Evolutionary conservation across 192 early-diverging fungal species (phyloP), one percentile per base, ranked within the genome.

Genomic region (Gaertneriomyces sp.): DNA sequence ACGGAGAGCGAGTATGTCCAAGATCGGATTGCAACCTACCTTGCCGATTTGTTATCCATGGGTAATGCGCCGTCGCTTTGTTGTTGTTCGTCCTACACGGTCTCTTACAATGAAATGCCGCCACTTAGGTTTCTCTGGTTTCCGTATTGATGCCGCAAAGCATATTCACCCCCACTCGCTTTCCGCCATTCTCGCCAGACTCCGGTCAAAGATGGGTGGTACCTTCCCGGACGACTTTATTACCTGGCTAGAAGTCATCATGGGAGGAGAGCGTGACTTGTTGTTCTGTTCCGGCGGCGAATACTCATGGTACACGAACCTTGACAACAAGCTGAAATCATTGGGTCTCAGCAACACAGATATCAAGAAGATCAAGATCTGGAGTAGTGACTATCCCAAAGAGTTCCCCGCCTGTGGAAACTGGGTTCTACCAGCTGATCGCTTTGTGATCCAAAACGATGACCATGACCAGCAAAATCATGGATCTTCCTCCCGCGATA

Each of bases 391-490:
- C 50, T 72, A 72, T 62, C 70, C 70, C 33, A 68, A 68, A 42
- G 68, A 72, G 43, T 46, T 71, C 40, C 70, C 70, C 16, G 40
- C 54, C 20, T 72, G 70, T 41, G 70, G 70, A 11, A 63, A 12
- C 19, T 70, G 70, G 68, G 56, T 62, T 46, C 47, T 72, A 40
- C 66, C 64, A 12, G 25, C 67, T 40, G 33, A 25, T 12, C 60
- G 70, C 19, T 72, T 72, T 45, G 68, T 72, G 3, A 72, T 72
- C 46, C 69, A 71, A 54, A 64, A 47, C 39, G 53, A 70, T 42
- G 61, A 64, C 41, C 61, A 70, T 25, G 61, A 65, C 53, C 68
- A 70, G 51, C 68, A 70, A 39, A 70, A 63, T 42, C 4, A 19
- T 17, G 68, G 68, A 33, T 70, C 68, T 7, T 57, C 68, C 38